Conservation (phyloP, 495 filamentous ascomycete species). For the Penicillium canariense region DNA sequence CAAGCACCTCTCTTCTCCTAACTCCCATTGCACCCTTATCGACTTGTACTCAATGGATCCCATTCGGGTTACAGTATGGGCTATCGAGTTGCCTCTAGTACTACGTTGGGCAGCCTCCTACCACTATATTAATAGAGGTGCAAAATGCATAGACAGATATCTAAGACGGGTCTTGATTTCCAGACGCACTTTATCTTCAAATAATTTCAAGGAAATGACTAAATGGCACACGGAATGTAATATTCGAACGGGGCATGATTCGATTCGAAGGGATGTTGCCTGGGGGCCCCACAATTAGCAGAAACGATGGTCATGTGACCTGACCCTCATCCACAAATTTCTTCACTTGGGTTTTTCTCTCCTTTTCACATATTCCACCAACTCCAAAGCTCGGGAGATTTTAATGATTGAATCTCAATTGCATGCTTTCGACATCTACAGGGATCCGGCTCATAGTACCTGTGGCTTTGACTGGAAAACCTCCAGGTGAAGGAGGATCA, state of each 20-base stretch:
- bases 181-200: too few species aligned
- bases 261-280: too few species aligned
- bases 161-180: too few species aligned
- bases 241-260: neutral
- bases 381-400: neutral
- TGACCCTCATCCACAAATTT: slow-evolving; percentile 2
- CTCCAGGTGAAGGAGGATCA: neutral
- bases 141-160: too few species aligned
- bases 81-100: neutral
- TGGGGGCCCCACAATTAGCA: neutral
- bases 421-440: neutral
- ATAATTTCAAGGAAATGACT: too few species aligned
- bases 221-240: neutral
- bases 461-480: neutral
- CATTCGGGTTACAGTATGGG: too few species aligned
- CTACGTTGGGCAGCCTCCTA: too few species aligned
- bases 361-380: slow-evolving; percentile 3
- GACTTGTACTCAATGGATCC: neutral
- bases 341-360: slow-evolving; percentile 13
- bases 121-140: too few species aligned
- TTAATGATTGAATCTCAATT: slow-evolving; percentile 7
- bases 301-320: slow-evolving; percentile 5
- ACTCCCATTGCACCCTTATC: neutral
- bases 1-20: neutral
- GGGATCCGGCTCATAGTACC: neutral